A percentile compares a stretch with the other conserved stretches of the same genome.
Conservation (phyloP, 306 rosid species). For the Myrica gale region DNA sequence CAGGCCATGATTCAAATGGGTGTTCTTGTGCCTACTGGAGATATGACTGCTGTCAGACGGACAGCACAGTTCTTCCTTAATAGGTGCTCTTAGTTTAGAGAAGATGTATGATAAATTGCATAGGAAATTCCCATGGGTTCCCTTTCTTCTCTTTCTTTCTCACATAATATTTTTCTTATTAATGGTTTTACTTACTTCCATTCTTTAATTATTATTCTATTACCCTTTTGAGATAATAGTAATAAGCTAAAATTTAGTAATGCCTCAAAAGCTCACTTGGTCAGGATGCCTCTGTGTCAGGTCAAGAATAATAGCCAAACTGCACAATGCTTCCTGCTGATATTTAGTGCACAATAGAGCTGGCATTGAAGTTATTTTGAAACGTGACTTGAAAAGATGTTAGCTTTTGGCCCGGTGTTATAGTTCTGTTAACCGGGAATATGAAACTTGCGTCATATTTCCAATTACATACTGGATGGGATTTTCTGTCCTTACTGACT, state of each 20-base stretch:
- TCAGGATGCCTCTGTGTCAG: slow-evolving; percentile 5
- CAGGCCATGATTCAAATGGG: slow-evolving; percentile 99
- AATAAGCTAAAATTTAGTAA: not conserved
- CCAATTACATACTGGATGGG: not conserved
- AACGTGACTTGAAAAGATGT: not conserved
- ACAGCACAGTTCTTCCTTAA: slow-evolving; percentile 94
- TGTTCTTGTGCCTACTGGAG: slow-evolving; percentile 99
- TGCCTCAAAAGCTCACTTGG: slow-evolving; percentile 10
- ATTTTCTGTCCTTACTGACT: not conserved
- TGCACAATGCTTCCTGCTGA: not conserved
- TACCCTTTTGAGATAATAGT: not conserved
- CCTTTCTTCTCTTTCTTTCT: not conserved
- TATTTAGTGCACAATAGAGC: slow-evolving; percentile 17
- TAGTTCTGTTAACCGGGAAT: not conserved
- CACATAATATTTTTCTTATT: not conserved
- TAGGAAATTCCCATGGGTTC: slow-evolving; percentile 14
- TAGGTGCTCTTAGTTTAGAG: slow-evolving; percentile 50
- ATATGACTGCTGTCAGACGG: slow-evolving; percentile 96
- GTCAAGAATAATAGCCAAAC: slow-evolving; percentile 13
- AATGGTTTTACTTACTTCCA: not conserved
- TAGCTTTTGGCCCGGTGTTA: not conserved
- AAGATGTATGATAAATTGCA: not conserved
- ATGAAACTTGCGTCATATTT: not conserved
- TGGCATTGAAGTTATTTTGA: slow-evolving; percentile 2
- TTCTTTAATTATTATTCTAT: not conserved